A percentile compares a stretch with the other conserved stretches of the same genome.
Evolutionary conservation across 202 grass and related monocot species (phyloP).

Genomic region (Musa balbisiana): DNA sequence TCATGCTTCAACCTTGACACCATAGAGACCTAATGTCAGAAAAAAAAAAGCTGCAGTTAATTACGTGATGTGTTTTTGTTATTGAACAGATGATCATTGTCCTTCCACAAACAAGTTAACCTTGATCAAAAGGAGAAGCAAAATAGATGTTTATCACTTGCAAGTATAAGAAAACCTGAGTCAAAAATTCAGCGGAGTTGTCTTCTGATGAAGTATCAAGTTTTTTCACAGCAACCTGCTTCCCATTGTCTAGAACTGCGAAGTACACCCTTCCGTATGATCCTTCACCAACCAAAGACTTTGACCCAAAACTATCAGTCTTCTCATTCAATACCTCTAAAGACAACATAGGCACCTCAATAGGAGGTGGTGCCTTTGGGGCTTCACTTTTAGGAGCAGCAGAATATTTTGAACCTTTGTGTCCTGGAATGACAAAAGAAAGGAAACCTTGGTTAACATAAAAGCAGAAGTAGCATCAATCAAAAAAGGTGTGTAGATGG

Average conservation of each 20-base stretch:
- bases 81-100: background rate
- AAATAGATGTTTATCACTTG: background rate
- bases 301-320: constrained; percentile 22
- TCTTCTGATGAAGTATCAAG: constrained; percentile 4
- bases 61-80: background rate
- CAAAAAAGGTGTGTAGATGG: background rate
- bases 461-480: background rate
- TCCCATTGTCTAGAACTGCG: constrained; percentile 9
- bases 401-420: constrained; percentile 13
- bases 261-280: constrained; percentile 19
- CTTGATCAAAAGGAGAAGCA: background rate
- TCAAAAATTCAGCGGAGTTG: constrained; percentile 2
- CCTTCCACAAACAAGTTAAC: background rate
- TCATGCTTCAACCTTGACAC: constrained; percentile 20
- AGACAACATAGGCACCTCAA: constrained; percentile 22
- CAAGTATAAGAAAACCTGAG: background rate
- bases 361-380: constrained; percentile 1
- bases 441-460: background rate
- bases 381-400: constrained; percentile 1
- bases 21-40: constrained; percentile 6
- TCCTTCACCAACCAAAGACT: constrained; percentile 18
- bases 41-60: background rate
- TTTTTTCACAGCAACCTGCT: constrained; percentile 19
- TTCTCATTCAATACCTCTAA: constrained; percentile 22
- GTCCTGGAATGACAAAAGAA: background rate